Conservation (phyloP, 129 eudicot genomes). For the Saposhnikovia divaricata region DNA sequence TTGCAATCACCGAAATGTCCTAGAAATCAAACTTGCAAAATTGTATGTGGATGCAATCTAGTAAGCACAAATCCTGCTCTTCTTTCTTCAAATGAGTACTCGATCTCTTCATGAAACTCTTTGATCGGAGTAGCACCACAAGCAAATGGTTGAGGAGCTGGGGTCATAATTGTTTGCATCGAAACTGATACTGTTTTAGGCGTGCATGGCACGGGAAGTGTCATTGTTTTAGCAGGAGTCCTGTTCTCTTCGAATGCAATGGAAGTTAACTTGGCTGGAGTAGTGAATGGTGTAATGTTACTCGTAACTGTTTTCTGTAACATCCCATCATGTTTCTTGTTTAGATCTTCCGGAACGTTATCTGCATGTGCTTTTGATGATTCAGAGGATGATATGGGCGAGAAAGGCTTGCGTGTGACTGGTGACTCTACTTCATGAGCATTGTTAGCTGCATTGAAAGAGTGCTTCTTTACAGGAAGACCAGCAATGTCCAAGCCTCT, state of each 20-base stretch:
- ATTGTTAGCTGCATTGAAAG: slow-evolving; percentile 19
- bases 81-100: slow-evolving; percentile 83
- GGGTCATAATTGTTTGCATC: slow-evolving; percentile 66
- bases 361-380: slow-evolving; percentile 53
- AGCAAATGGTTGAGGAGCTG: slow-evolving; percentile 23
- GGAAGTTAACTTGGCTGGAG: slow-evolving; percentile 51
- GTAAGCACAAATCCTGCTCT: slow-evolving; percentile 73
- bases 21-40: slow-evolving; percentile 21
- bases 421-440: slow-evolving; percentile 37
- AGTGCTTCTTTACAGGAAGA: slow-evolving; percentile 47
- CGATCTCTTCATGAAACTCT: slow-evolving; percentile 49
- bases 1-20: background rate
- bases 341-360: slow-evolving; percentile 36
- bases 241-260: slow-evolving; percentile 52
- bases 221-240: slow-evolving; percentile 44
- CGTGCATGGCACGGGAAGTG: slow-evolving; percentile 42
- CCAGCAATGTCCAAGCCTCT: slow-evolving; percentile 69
- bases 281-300: slow-evolving; percentile 37
- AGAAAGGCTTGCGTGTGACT: slow-evolving; percentile 61
- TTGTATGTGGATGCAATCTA: slow-evolving; percentile 29
- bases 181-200: slow-evolving; percentile 64
- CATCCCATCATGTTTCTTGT: slow-evolving; percentile 42
- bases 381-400: slow-evolving; percentile 69
- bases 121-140: slow-evolving; percentile 17
- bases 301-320: slow-evolving; percentile 33